A percentile compares a stretch with the other conserved stretches of the same genome.
Conservation (phyloP, 176 grass and related monocot genomes). For the Paspalum notatum region DNA sequence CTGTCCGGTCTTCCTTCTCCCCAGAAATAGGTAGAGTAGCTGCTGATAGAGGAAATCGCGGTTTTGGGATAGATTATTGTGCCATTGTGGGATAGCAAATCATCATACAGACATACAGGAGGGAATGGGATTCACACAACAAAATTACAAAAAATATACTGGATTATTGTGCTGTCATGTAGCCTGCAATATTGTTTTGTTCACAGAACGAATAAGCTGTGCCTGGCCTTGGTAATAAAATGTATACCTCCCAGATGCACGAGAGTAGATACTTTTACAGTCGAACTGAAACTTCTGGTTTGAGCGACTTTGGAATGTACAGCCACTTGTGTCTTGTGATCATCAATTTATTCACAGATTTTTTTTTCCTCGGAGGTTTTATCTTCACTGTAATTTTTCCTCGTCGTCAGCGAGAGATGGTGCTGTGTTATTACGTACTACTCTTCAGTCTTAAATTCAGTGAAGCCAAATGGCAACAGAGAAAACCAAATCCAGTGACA, state of each 20-base stretch:
- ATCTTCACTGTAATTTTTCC: neutral
- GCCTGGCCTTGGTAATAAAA: neutral
- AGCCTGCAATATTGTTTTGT: neutral
- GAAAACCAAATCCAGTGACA: neutral
- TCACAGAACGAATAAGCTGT: neutral
- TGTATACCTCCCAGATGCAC: neutral
- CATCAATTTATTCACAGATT: neutral
- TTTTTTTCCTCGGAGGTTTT: neutral
- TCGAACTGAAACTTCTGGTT: neutral
- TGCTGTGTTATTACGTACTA: too few relatives aligned
- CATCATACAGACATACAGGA: slow-evolving; percentile 6
- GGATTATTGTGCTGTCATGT: neutral
- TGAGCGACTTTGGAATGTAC: neutral
- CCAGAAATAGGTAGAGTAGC: too few relatives aligned
- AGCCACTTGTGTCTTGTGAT: neutral
- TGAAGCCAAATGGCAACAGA: neutral
- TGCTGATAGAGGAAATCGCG: neutral
- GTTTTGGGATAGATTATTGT: neutral
- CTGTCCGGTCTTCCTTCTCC: too few relatives aligned
- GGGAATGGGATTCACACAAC: neutral
- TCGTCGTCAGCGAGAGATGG: too few relatives aligned
- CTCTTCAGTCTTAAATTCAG: too few relatives aligned
- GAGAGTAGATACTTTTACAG: neutral
- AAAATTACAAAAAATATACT: neutral
- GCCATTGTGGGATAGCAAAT: neutral